Evolutionary conservation across 176 grass and related monocot genomes (phyloP).

Genomic region (Aegilops speltoides): DNA sequence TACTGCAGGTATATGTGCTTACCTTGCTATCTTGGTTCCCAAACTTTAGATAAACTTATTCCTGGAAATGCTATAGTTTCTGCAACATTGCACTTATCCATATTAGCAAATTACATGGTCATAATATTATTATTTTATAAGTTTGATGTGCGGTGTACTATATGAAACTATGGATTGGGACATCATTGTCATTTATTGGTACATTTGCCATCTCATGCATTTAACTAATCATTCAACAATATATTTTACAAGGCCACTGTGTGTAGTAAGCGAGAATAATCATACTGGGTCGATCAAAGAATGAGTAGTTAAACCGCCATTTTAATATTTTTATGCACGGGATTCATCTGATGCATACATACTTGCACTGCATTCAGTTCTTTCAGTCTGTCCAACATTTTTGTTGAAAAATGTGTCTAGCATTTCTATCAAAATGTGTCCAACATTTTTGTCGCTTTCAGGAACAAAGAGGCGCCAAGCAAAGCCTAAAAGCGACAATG

Average conservation of each 20-base stretch:
- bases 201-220: neutral
- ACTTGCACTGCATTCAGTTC: constrained; percentile 13
- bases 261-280: too few species aligned
- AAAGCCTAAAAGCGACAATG: constrained; percentile 1
- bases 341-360: neutral
- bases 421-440: too few species aligned
- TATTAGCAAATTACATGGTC: neutral
- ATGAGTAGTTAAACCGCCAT: too few species aligned
- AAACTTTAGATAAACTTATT: neutral
- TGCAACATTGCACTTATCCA: neutral
- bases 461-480: constrained; percentile 35
- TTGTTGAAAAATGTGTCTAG: neutral
- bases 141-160: neutral
- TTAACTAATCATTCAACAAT: neutral
- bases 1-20: constrained; percentile 27
- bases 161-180: neutral
- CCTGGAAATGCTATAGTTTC: neutral
- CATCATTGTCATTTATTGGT: neutral
- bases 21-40: neutral
- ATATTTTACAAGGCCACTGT: too few species aligned
- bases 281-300: neutral
- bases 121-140: neutral
- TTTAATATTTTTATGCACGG: neutral
- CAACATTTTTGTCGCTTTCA: constrained; percentile 27
- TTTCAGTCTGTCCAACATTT: constrained; percentile 1